phyloP scores from a whole-genome alignment of 768 basidiomycete genomes.

The Chalciporus pseudorubinellus region DNA sequence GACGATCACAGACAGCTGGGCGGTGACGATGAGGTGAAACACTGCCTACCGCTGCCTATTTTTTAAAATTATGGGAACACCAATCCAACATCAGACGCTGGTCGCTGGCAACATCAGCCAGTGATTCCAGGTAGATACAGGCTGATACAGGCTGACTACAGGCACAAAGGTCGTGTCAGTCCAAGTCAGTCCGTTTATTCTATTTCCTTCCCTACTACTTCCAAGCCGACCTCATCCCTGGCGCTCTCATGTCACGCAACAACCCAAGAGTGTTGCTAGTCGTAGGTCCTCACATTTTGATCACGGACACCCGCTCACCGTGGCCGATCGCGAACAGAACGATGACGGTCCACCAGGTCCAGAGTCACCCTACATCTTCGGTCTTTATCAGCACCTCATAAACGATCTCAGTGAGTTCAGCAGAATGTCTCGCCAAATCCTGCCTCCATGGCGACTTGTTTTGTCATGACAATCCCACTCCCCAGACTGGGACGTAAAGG shows the following conservation, averaged over 20 bases:
- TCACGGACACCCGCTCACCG: neutral
- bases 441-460: conserved; percentile 8
- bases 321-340: conserved; percentile 53
- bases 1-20: neutral
- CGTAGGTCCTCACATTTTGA: conserved; percentile 26
- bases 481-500: conserved; percentile 75
- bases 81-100: neutral
- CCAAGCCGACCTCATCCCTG: neutral
- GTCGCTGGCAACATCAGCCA: conserved; percentile 11
- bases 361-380: conserved; percentile 75
- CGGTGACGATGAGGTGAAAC: conserved; percentile 6
- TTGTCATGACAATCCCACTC: conserved; percentile 1
- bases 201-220: neutral
- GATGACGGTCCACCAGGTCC: conserved; percentile 79
- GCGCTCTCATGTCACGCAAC: conserved; percentile 7
- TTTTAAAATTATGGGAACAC: conserved; percentile 24
- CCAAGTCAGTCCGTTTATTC: neutral
- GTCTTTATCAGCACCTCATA: conserved; percentile 62
- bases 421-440: neutral
- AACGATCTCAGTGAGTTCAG: conserved; percentile 50
- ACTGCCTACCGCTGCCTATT: conserved; percentile 1
- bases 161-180: neutral
- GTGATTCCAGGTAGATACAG: neutral
- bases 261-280: conserved; percentile 41
- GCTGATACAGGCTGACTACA: too few relatives aligned